Evolutionary conservation across 2,329 filamentous ascomycete species (phyloP), one percentile per base, ranked within the genome.

Genomic region (Alternaria ethzedia): DNA sequence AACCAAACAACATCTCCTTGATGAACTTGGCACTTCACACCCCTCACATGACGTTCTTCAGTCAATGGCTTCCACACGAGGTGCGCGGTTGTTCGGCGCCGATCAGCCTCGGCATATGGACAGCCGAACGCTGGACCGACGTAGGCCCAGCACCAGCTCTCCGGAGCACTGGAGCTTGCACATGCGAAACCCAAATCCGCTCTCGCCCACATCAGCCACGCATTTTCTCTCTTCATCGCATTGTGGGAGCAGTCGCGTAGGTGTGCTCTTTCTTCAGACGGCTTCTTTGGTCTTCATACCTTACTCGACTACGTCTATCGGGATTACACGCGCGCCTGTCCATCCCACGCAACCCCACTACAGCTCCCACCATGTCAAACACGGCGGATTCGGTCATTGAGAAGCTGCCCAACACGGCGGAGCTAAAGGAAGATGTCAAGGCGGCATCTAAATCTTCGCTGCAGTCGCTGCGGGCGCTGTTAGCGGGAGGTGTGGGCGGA

Each of bases 401-500:
- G 54, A 75, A 75, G 63, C 66, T 80, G 36, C 78, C 77, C 21
- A 77, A 71, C 6, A 69, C 64, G 15, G 80, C 82, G 54, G 83
- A 86, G 72, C 73, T 87, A 64, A 86, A 86, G 67, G 78, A 86
- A 67, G 83, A 86, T 79, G 84, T 84, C 59, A 81, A 82, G 56
- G 80, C 81, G 45, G 84, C 83, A 4, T 81, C 83, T 9, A 86
- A 87, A 70, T 82, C 82, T 51, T 86, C 87, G 2, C 75, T 90
- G 50, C 86, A 88, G 58, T 88, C 88, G 79, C 81, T 97, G 67
- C 91, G 95, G 64, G 96, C 95, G 45, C 87, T 99, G 55, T 90
- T 87, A 9, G 95, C 95, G 8, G 96, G 96, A 73, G 96, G 94
- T 66, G 96, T 97, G 64, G 96, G 96, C 72, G 96, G 96, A 73